Conservation (phyloP, 2,329 filamentous ascomycete genomes). For the Podosphaera aphanis region DNA sequence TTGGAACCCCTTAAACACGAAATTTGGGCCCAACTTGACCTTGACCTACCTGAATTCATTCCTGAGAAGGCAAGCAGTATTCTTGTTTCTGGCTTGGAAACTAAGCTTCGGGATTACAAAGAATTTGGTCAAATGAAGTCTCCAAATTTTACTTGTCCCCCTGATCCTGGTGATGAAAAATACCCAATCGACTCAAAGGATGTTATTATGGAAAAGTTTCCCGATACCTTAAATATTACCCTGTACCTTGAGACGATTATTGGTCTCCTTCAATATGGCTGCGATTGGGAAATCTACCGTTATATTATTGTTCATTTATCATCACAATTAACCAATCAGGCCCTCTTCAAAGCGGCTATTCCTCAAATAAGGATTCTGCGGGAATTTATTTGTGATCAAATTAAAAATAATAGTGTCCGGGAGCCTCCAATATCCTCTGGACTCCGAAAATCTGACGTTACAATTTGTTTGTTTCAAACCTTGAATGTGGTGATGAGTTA, state of each 20-base stretch:
- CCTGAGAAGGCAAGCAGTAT: conserved; percentile 15
- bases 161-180: background rate
- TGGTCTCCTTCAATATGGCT: conserved; percentile 46
- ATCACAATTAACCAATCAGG: conserved; percentile 72
- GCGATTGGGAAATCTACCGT: conserved; percentile 82
- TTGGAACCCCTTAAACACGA: conserved; percentile 21
- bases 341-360: conserved; percentile 53
- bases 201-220: background rate
- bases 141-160: background rate
- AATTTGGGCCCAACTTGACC: conserved; percentile 35
- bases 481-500: conserved; percentile 80
- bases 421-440: conserved; percentile 63
- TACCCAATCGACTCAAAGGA: background rate
- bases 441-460: conserved; percentile 68
- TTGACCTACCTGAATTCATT: conserved; percentile 26
- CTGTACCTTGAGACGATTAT: conserved; percentile 57
- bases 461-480: conserved; percentile 67
- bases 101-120: background rate
- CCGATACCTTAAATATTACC: conserved; percentile 9
- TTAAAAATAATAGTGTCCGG: conserved; percentile 52
- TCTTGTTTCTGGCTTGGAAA: conserved; percentile 9
- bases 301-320: conserved; percentile 71
- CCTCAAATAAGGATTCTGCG: conserved; percentile 55
- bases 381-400: conserved; percentile 56
- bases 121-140: background rate